Conservation (phyloP, 2,329 filamentous ascomycete genomes). For the Phaeosphaeria sp. region DNA sequence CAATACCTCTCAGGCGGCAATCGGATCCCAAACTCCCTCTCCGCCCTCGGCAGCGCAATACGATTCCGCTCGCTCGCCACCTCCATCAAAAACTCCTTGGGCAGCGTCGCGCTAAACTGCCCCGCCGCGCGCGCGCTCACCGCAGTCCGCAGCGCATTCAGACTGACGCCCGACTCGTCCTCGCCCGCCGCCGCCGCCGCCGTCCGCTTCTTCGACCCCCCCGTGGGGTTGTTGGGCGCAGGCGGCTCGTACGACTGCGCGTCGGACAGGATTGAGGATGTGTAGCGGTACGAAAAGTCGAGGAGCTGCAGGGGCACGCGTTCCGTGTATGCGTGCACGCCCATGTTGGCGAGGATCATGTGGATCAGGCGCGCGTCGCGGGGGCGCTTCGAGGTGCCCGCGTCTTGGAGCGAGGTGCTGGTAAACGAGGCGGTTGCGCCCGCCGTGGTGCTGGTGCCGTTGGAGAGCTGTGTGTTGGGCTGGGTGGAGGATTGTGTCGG, state of each 20-base stretch:
- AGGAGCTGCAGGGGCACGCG: conserved; percentile 83
- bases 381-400: conserved; percentile 59
- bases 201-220: conserved; percentile 27
- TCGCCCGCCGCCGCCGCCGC: conserved; percentile 17
- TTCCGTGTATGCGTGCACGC: conserved; percentile 80
- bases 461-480: conserved; percentile 21
- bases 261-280: conserved; percentile 73
- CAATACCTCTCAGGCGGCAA: conserved; percentile 67
- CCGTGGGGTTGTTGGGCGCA: conserved; percentile 5
- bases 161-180: conserved; percentile 61
- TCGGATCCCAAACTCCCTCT: conserved; percentile 63
- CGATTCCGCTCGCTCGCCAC: conserved; percentile 62
- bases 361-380: conserved; percentile 82
- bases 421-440: conserved; percentile 37
- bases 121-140: conserved; percentile 72
- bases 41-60: conserved; percentile 51
- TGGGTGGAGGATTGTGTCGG: conserved; percentile 30
- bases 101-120: conserved; percentile 67
- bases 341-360: conserved; percentile 78
- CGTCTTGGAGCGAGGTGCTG: conserved; percentile 41
- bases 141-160: conserved; percentile 74
- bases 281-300: conserved; percentile 86
- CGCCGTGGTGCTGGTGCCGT: conserved; percentile 20
- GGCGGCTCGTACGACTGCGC: conserved; percentile 50
- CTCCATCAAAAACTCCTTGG: conserved; percentile 79